Conservation (phyloP, 768 basidiomycete species). For the Hortiboletus campestris region DNA sequence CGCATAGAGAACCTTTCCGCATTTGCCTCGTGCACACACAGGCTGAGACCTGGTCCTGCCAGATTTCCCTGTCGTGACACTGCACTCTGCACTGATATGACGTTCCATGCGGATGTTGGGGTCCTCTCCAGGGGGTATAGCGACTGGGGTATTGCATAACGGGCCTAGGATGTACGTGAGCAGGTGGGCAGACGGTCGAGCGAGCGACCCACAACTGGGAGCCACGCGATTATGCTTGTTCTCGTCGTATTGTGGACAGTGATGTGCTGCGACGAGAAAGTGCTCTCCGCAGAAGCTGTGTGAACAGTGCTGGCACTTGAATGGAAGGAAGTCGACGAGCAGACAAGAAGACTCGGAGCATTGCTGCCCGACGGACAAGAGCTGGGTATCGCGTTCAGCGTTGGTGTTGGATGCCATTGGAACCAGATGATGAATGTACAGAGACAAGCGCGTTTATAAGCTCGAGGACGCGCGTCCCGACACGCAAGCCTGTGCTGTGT, state of each 20-base stretch:
- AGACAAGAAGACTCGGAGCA: constrained; percentile 66
- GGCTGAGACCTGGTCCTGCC: constrained; percentile 49
- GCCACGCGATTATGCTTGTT: constrained; percentile 70
- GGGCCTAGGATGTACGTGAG: constrained; percentile 49
- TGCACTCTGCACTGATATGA: constrained; percentile 66
- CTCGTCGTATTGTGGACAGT: constrained; percentile 70
- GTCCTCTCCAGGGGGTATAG: constrained; percentile 74
- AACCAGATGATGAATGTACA: not conserved
- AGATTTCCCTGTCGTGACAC: constrained; percentile 63
- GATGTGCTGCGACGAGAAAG: constrained; percentile 66
- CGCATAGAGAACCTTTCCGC: constrained; percentile 70
- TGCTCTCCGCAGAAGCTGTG: constrained; percentile 75
- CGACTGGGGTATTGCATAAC: constrained; percentile 71
- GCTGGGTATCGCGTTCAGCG: constrained; percentile 46
- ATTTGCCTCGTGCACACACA: constrained; percentile 57
- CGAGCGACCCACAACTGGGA: constrained; percentile 57
- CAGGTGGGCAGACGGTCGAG: not conserved
- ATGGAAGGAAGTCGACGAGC: constrained; percentile 80
- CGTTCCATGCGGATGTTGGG: constrained; percentile 80
- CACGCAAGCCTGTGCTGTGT: constrained; percentile 19
- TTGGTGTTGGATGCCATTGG: constrained; percentile 12
- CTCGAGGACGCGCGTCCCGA: constrained; percentile 28
- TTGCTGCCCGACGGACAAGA: constrained; percentile 68
- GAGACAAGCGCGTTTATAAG: constrained; percentile 18
- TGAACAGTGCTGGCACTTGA: constrained; percentile 81